These are phyloP conservation scores for Fraxinus nigra DNA, from an alignment of 305 asterid genomes.

Conservation along the genomic window DNA sequence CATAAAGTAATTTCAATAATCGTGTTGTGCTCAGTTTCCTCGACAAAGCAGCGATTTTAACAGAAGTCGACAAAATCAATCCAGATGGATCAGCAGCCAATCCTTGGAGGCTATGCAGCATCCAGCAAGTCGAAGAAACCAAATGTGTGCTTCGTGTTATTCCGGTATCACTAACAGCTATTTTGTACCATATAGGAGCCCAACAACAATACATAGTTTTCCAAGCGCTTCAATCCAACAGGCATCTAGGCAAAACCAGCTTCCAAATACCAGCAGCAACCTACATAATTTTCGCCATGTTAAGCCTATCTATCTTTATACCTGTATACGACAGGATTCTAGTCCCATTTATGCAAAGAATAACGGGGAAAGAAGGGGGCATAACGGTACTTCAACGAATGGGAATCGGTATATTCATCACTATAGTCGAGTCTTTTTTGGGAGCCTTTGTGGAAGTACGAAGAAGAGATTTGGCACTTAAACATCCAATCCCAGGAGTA, in stretches of 20 bases:
- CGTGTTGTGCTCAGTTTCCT: slow-evolving; percentile 23
- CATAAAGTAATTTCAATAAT: neutral
- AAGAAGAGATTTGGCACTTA: slow-evolving; percentile 32
- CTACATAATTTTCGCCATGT: slow-evolving; percentile 47
- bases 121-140: slow-evolving; percentile 46
- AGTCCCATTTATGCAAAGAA: slow-evolving; percentile 30
- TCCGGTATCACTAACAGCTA: slow-evolving; percentile 40
- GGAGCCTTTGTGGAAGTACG: slow-evolving; percentile 42
- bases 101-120: slow-evolving; percentile 46
- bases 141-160: slow-evolving; percentile 43
- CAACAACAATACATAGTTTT: slow-evolving; percentile 44
- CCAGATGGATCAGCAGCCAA: slow-evolving; percentile 38
- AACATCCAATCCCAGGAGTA: neutral
- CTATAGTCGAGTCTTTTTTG: slow-evolving; percentile 34
- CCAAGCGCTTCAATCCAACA: slow-evolving; percentile 57
- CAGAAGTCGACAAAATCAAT: slow-evolving; percentile 27
- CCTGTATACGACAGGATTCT: slow-evolving; percentile 45
- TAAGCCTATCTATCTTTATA: slow-evolving; percentile 43
- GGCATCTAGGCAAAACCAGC: slow-evolving; percentile 35
- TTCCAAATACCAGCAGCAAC: slow-evolving; percentile 58
- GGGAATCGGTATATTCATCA: slow-evolving; percentile 48
- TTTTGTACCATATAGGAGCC: slow-evolving; percentile 38
- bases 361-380: slow-evolving; percentile 34
- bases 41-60: slow-evolving; percentile 41
- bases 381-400: slow-evolving; percentile 52